Evolutionary conservation across 2,329 filamentous ascomycete genomes (phyloP).

Genomic region (Fragosphaeria purpurea): DNA sequence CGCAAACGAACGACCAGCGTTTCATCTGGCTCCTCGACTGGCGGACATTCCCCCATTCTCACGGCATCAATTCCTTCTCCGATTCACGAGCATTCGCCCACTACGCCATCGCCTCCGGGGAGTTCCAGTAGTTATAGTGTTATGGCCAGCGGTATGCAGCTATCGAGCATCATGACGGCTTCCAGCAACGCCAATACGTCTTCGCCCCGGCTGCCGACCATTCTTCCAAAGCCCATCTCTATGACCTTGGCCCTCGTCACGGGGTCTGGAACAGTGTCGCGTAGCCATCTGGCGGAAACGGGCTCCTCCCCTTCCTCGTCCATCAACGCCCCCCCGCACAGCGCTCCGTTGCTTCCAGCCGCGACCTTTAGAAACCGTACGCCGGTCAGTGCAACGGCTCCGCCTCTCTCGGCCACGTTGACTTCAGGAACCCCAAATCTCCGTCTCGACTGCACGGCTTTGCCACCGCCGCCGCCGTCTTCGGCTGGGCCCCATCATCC

Average conservation of each 20-base stretch:
- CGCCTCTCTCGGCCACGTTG: slow-evolving; percentile 20
- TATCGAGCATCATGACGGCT: slow-evolving; percentile 39
- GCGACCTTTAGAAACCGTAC: slow-evolving; percentile 25
- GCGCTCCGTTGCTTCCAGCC: slow-evolving; percentile 35
- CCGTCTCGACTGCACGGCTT: slow-evolving; percentile 49
- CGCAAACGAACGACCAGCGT: slow-evolving; percentile 66
- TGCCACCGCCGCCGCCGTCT: slow-evolving; percentile 26
- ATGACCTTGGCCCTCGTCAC: slow-evolving; percentile 35
- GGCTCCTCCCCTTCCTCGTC: slow-evolving; percentile 18
- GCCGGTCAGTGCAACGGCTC: slow-evolving; percentile 25
- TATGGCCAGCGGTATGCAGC: slow-evolving; percentile 39
- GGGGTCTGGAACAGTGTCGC: slow-evolving; percentile 23
- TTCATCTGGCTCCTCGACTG: slow-evolving; percentile 52
- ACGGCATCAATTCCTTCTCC: slow-evolving; percentile 39
- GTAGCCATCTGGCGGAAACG: slow-evolving; percentile 26
- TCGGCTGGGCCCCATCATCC: slow-evolving; percentile 28
- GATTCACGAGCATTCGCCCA: slow-evolving; percentile 37
- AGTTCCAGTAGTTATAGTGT: slow-evolving; percentile 35
- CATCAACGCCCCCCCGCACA: slow-evolving; percentile 22
- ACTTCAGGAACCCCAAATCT: slow-evolving; percentile 27
- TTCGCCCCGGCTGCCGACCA: slow-evolving; percentile 46
- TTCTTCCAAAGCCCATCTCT: slow-evolving; percentile 55
- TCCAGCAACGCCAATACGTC: slow-evolving; percentile 26
- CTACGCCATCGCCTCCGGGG: slow-evolving; percentile 34
- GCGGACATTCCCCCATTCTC: slow-evolving; percentile 40